Conservation (phyloP, 768 basidiomycete genomes). For the Ramaria sp. region DNA sequence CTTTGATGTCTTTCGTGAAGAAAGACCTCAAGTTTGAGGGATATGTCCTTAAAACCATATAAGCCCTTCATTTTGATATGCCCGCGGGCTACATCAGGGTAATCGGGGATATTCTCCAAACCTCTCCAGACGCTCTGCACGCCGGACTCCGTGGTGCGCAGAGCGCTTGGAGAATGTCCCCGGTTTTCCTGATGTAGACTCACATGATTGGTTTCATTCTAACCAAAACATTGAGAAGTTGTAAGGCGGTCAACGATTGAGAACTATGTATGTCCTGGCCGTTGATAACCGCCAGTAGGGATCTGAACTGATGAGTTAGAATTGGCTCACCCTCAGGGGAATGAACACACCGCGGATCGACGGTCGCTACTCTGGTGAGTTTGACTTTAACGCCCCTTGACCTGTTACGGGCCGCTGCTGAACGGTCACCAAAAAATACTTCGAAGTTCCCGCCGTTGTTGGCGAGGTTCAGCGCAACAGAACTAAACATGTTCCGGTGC, state of each 20-base stretch:
- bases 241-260: background rate
- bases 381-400: background rate
- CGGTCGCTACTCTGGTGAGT: background rate
- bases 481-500: background rate
- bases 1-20: background rate
- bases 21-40: slow-evolving; percentile 5
- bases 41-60: background rate
- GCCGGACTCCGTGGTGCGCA: too few relatives aligned
- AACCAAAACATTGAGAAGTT: slow-evolving; percentile 1
- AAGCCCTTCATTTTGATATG: background rate
- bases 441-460: background rate
- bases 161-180: too few relatives aligned
- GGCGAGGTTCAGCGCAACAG: background rate
- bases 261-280: background rate
- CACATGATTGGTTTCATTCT: slow-evolving; percentile 8
- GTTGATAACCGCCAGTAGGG: background rate
- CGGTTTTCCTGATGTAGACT: too few relatives aligned
- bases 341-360: slow-evolving; percentile 4
- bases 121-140: too few relatives aligned
- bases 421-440: background rate
- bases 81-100: too few relatives aligned
- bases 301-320: background rate
- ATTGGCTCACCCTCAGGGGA: background rate
- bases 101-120: too few relatives aligned
- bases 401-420: background rate